Conservation (phyloP, 1,284 basidiomycete genomes). For the Heterobasidion parviporum region DNA sequence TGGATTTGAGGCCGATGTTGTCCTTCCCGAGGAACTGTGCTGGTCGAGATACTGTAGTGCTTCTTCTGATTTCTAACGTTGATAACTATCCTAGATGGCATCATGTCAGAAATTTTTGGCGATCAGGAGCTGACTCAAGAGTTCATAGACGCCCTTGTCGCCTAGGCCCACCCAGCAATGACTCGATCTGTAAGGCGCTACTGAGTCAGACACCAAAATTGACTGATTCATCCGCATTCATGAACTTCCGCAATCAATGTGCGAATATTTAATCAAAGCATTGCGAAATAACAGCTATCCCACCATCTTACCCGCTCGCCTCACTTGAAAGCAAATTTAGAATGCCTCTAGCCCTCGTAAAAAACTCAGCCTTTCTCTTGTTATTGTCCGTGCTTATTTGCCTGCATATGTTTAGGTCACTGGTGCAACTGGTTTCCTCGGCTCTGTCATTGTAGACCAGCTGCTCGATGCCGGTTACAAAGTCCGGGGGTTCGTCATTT, state of each 20-base stretch:
- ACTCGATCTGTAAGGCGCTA: background rate
- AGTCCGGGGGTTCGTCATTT: background rate
- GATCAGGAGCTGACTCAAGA: no score
- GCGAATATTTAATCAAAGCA: background rate
- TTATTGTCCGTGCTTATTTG: background rate
- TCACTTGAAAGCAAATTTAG: background rate
- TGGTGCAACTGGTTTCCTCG: background rate
- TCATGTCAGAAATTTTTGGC: no score
- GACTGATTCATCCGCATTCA: background rate
- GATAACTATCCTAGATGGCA: no score
- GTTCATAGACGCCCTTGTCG: no score
- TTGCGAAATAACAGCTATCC: background rate
- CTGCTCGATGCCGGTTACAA: slow-evolving; percentile 1
- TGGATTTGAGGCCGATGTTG: no score
- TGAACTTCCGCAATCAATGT: background rate
- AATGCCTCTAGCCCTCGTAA: background rate
- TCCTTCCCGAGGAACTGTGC: no score
- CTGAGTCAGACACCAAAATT: background rate
- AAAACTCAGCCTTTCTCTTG: background rate
- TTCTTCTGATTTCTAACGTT: no score
- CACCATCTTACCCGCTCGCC: background rate
- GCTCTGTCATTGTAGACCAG: background rate
- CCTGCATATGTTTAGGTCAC: background rate
- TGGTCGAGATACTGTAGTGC: no score
- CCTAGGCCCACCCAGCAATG: no score